Evolutionary conservation across 2,329 filamentous ascomycete species (phyloP), one percentile per base, ranked within the genome.

Genomic region (Parastagonospora avenae): DNA sequence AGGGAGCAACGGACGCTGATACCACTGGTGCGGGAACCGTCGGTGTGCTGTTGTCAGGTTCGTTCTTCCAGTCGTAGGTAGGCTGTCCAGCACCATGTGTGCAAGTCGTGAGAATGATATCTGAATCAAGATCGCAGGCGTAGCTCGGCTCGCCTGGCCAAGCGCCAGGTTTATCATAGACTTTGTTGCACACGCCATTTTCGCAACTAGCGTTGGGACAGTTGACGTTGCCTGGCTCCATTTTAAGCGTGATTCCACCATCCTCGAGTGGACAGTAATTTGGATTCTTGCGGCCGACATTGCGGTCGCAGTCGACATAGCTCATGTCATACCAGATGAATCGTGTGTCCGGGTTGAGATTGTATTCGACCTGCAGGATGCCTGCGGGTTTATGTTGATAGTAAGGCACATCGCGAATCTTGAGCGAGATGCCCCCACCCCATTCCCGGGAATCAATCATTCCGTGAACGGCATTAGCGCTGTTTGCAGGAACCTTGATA

Each of bases 351-450:
- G 47, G 38, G 27, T 59, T 48, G 6, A 62, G 38, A 30, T 62
- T 39, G 48, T 67, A 67, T 42, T 68, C 63, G 1, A 61, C 45
- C 36, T 68, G 63, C 1, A 66, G 41, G 41, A 67, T 66, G 2
- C 63, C 62, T 2, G 55, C 56, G 2, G 63, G 60, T 1, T 48
- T 53, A 6, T 42, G 32, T 2, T 42, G 24, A 16, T 66, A 65
- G 33, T 44, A 14, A 2, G 60, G 58, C 2, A 55, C n/a, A 33
- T 67, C 63, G 24, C 64, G 57, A 11, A 67, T 53, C 35, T 67
- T 69, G 41, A 69, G 33, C 5, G 52, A 41, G 3, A 63, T 48
- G 5, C 63, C 62, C 10, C 55, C 54, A 6, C 33, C 33, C 2
- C 46, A 29, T 3, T 4, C 4, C 31, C 53, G 50, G 2, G 54